Evolutionary conservation across 345 rosid species (phyloP), one percentile per base, ranked within the genome.

Genomic region (Lumnitzera littorea): DNA sequence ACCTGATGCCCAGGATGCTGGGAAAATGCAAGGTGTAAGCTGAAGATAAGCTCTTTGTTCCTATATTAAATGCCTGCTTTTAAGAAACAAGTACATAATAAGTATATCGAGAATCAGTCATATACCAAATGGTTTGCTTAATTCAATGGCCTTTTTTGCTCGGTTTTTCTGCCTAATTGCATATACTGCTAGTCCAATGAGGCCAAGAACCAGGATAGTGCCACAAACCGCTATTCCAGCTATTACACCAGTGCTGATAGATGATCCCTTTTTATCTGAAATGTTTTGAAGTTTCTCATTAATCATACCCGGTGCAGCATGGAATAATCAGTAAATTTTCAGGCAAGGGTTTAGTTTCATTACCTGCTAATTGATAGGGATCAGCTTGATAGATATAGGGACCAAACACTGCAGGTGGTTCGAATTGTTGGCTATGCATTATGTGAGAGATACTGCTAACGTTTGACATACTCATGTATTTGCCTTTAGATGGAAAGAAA

Each of bases 1-100:
- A 60, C 91, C 83, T 0, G 95, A 77, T 54, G 78, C 84, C 96
- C 96, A 89, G 24, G 96, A 89, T 68, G 82, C 96, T 89, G 75
- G 13, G 72, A 66, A 15, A 48, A 27, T 15, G 43, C 43, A 17
- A 46, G 29, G 15, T 15, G 55, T 7, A 25, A 36, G 43, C 11
- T 5, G 43, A 36, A 36, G 1, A 36, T 36, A 36, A 36, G 1
- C 3, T 36, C 43, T 36, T 36, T 36, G 11, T 9, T 36, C 43
- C 43, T 5, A 36, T 9, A 36, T 36, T 36, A 7, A 36, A 36
- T 36, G 43, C 43, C 43, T 36, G 43, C 43, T 36, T 36, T 36
- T 36, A 9, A 7, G 7, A 36, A 36, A 9, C 43, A 4, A 1
- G 7, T 36, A 36, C 10, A 36, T 36, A 36, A 5, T 36, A 1